Base-by-base conservation (phyloP, 2,329 filamentous ascomycete species). In the Scopulariopsis brevicaulis region DNA sequence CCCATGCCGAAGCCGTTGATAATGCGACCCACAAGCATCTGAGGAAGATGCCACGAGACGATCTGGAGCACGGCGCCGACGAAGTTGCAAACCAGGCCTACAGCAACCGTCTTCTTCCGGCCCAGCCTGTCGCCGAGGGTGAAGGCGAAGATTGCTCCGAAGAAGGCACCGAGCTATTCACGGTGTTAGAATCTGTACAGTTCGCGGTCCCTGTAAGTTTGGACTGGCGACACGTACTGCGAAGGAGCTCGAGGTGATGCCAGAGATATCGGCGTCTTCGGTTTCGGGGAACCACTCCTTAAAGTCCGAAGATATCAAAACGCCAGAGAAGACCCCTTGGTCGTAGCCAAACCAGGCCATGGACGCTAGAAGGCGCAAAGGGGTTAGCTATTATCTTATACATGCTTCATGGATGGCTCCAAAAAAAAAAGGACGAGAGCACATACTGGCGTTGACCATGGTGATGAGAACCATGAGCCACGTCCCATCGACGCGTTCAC, bases 161-260 rank as follows among this genome's bases (percentile, higher is more conserved):
- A 67, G 57, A 70, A 70, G 10, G 68, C 68, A 14, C 69, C 68
- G 3, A 69, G 64, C 67, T 69, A 34, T 24, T 6, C 4, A 5
- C 10, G 43, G 20, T 22, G 43, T 48, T 48, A 48, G 43, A 18
- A 22, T 22, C 43, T 20, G 43, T 20, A 18, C 43, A 22, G 7
- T 4, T 20, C 7, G 4, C 43, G 4, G 3, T 40, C 37, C 37
- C 11, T 10, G 3, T 10, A 14, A 14, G 11, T 18, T 3, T 18
- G 37, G 3, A 40, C 37, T 40, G 37, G 37, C 12, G 15, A 48
- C n/a, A 18, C 43, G 43, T 61, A 74, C 72, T 22, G 73, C 69
- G 58, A 76, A 76, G 58, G 71, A 74, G 57, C 72, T 74, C 1
- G 73, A 74, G 1, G 70, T 72, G 54, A 75, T 74, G 7, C 74